Conservation (phyloP, 2,329 filamentous ascomycete species). For the Blastomyces percursus region DNA sequence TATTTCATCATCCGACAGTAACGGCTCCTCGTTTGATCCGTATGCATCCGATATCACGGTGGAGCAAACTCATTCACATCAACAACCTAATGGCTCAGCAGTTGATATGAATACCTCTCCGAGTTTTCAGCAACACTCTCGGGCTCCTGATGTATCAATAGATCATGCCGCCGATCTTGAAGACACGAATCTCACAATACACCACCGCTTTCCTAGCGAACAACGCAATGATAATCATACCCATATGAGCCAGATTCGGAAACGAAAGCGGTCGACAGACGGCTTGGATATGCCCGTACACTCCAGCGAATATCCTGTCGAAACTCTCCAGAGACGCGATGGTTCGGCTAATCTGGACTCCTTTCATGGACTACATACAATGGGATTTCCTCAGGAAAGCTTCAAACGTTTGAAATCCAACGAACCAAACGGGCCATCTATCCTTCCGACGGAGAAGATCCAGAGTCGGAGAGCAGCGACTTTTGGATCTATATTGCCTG, state of each 20-base stretch:
- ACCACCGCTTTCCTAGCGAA: not conserved
- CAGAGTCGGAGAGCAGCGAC: conserved; percentile 1
- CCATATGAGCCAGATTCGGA: conserved; percentile 4
- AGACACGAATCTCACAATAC: not conserved
- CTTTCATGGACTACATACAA: not conserved
- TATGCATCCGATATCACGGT: conserved; percentile 9
- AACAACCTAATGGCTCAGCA: not conserved
- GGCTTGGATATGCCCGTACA: not conserved
- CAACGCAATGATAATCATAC: conserved; percentile 1
- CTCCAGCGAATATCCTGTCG: conserved; percentile 1
- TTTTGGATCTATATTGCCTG: conserved; percentile 37
- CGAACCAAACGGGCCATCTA: conserved; percentile 1
- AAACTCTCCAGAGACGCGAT: not conserved
- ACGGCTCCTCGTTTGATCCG: conserved; percentile 15
- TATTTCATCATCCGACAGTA: conserved; percentile 10
- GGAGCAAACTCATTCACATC: not conserved
- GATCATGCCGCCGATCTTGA: not conserved
- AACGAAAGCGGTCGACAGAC: conserved; percentile 9
- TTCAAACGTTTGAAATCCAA: conserved; percentile 16
- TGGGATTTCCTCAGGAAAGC: conserved; percentile 5
- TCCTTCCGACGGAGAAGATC: conserved; percentile 7
- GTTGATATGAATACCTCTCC: not conserved
- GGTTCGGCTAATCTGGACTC: not conserved
- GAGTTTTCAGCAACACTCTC: not conserved
- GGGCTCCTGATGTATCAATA: not conserved